These are phyloP conservation scores for Periconia sp. DNA, from an alignment of 2,329 filamentous ascomycete species.

Conservation along the genomic window DNA sequence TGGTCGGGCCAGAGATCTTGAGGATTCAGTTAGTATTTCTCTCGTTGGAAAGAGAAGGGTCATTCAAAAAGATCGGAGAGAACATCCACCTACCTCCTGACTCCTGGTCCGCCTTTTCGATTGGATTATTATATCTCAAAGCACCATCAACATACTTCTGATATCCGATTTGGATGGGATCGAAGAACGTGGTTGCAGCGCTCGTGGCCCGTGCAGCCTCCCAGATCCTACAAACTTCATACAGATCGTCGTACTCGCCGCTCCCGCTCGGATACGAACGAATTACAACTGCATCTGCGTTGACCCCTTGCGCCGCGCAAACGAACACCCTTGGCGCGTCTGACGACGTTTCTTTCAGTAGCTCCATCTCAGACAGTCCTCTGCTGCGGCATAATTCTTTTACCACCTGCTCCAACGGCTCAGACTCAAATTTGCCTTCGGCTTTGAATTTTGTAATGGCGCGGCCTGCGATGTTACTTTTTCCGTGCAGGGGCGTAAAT, in stretches of 20 bases:
- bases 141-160: conserved; percentile 45
- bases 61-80: neutral
- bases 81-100: neutral
- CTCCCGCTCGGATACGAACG: neutral
- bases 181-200: conserved; percentile 20
- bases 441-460: neutral
- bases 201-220: conserved; percentile 18
- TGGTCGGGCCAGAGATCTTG: neutral
- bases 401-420: neutral
- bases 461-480: neutral
- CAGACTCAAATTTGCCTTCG: conserved; percentile 1
- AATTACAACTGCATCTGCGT: neutral
- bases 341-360: neutral
- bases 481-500: neutral
- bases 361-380: neutral
- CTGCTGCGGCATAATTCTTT: neutral
- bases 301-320: neutral
- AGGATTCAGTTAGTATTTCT: too few relatives aligned
- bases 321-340: neutral
- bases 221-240: conserved; percentile 16
- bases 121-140: conserved; percentile 46
- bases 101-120: conserved; percentile 14
- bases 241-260: neutral
- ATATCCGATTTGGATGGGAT: conserved; percentile 39
- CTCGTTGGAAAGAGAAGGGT: too few relatives aligned